These are phyloP conservation scores for Lasiosphaeria hispida DNA, from an alignment of 495 filamentous ascomycete genomes.

Conservation along the genomic window DNA sequence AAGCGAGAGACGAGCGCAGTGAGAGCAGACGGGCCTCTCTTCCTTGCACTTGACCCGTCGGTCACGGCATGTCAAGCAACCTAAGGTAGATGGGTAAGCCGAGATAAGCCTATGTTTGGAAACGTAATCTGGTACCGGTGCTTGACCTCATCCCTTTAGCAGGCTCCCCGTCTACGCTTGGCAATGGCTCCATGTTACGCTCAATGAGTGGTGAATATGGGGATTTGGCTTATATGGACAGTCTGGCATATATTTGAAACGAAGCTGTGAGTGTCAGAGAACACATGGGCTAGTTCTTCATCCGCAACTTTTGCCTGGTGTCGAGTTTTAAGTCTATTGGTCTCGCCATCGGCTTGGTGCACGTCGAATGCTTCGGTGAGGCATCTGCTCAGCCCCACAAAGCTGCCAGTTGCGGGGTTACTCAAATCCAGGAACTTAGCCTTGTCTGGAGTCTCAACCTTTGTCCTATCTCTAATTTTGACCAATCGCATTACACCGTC, in stretches of 20 bases:
- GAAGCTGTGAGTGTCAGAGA: too few species aligned
- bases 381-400: too few species aligned
- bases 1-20: slow-evolving; percentile 9
- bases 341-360: too few species aligned
- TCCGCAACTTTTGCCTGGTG: too few species aligned
- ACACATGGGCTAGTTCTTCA: too few species aligned
- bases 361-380: too few species aligned
- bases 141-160: slow-evolving; percentile 1
- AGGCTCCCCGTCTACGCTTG: too few species aligned
- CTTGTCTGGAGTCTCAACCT: not conserved
- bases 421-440: not conserved
- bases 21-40: slow-evolving; percentile 7
- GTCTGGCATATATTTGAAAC: too few species aligned
- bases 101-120: not conserved
- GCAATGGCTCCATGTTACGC: too few species aligned
- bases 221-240: too few species aligned
- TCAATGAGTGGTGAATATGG: too few species aligned
- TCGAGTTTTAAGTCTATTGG: too few species aligned
- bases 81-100: not conserved
- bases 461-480: slow-evolving; percentile 3
- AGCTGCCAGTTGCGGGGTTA: not conserved
- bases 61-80: slow-evolving; percentile 20
- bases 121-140: not conserved
- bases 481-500: slow-evolving; percentile 9
- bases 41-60: slow-evolving; percentile 21